Percentiles rank a stretch among this genome's conserved stretches.
Evolutionary conservation across 768 basidiomycete genomes (phyloP).

Genomic region (Polyporus arcularius): DNA sequence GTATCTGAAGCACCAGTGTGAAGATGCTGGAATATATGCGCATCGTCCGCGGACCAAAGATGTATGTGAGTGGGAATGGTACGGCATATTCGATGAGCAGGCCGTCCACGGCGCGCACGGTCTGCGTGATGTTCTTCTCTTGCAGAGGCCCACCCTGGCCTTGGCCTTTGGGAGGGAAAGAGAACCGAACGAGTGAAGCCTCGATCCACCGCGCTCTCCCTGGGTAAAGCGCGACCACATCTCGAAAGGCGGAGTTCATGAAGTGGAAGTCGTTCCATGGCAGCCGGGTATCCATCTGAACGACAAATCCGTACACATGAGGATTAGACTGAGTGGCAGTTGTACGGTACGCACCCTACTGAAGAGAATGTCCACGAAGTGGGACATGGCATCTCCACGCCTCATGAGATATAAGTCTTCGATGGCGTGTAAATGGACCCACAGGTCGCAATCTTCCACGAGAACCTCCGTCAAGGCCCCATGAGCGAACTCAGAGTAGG

Average conservation of each 20-base stretch:
- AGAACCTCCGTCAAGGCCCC: constrained; percentile 56
- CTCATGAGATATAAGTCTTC: constrained; percentile 77
- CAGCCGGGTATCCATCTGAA: constrained; percentile 73
- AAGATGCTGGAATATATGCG: constrained; percentile 69
- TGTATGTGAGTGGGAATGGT: constrained; percentile 80
- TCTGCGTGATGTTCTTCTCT: constrained; percentile 48
- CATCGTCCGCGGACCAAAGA: constrained; percentile 60
- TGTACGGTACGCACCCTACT: constrained; percentile 51
- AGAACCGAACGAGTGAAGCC: constrained; percentile 68
- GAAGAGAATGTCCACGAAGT: constrained; percentile 75
- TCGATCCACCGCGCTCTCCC: constrained; percentile 57
- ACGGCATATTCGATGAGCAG: constrained; percentile 77
- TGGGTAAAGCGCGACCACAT: constrained; percentile 56
- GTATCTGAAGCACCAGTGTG: constrained; percentile 70
- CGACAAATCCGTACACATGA: background rate
- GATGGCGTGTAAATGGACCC: constrained; percentile 60
- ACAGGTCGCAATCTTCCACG: constrained; percentile 65
- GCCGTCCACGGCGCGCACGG: constrained; percentile 65
- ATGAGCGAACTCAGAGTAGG: constrained; percentile 55
- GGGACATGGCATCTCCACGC: constrained; percentile 73
- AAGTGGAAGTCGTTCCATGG: constrained; percentile 83
- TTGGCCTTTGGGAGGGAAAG: constrained; percentile 38
- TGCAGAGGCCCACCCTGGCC: constrained; percentile 42
- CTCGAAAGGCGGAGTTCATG: constrained; percentile 74
- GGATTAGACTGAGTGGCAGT: background rate